Evolutionary conservation across 345 rosid genomes (phyloP), one percentile per base, ranked within the genome.

Genomic region (Murraya paniculata): DNA sequence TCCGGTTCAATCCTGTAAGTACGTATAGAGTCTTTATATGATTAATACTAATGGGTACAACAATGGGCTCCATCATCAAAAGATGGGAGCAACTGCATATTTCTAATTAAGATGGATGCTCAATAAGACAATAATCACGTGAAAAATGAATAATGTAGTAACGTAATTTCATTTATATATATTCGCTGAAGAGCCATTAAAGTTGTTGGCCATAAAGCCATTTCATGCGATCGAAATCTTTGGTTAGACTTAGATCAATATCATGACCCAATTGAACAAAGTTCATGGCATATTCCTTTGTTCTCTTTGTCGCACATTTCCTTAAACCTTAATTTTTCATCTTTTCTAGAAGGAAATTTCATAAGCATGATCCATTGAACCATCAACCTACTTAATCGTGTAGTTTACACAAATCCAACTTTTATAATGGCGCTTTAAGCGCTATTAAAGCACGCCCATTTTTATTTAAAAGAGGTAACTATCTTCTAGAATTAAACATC

Each of bases 1-100:
- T 45, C 4, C 0, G 4, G 13, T 3, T 45, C 50, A 45, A 11
- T 16, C 0, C 0, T 0, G 0, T 11, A 41, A 41, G 3, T 11
- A 41, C 50, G 11, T 41, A 11, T 10, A 2, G 1, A 45, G 5
- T 45, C 1, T 45, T 45, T 13, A 14, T 1, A 45, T 13, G 5
- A 45, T 11, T 45, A 45, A 45, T 45, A 45, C 16, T 13, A 45
- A 13, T 11, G 1, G 16, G 50, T 45, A 45, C 50, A 45, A 45
- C 13, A 13, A 2, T 45, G 4, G 11, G 50, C 18, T 3, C 50
- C 50, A 45, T 45, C 18, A 3, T 45, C 5, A 45, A 45, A 45
- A 45, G 18, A 0, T 45, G 18, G 5, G 50, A 45, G 50, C 18
- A 4, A 45, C 50, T 45, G 18, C 18, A 13, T 45, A 1, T 36